Evolutionary conservation across 495 filamentous ascomycete genomes (phyloP).

Genomic region (Xylaria sp.): DNA sequence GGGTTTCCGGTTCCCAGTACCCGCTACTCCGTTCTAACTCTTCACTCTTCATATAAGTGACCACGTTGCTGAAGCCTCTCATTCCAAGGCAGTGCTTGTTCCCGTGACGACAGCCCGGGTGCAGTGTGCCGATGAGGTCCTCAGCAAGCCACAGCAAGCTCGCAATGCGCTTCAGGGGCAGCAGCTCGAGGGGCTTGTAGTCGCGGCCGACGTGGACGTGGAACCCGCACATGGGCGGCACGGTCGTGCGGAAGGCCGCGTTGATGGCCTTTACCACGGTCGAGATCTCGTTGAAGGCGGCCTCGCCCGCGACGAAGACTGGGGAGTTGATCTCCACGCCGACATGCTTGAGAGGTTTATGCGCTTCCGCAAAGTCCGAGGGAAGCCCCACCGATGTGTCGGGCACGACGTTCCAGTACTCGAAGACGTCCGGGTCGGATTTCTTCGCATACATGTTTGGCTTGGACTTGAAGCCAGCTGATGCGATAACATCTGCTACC

Average conservation of each 20-base stretch:
- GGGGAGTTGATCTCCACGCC: constrained; percentile 17
- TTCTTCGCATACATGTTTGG: background rate
- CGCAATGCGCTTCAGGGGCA: background rate
- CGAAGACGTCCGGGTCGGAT: background rate
- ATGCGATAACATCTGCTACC: background rate
- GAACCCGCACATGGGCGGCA: constrained; percentile 13
- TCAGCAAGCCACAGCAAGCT: constrained; percentile 12
- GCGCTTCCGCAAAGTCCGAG: background rate
- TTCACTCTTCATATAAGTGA: background rate
- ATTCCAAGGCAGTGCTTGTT: constrained; percentile 4
- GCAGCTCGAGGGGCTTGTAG: background rate
- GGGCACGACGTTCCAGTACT: constrained; percentile 5
- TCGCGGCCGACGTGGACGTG: constrained; percentile 14
- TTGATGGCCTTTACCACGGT: constrained; percentile 12
- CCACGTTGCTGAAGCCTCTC: background rate
- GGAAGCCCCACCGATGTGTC: background rate
- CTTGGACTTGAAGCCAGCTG: background rate
- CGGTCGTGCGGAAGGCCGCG: background rate
- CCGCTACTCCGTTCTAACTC: background rate
- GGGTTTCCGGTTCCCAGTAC: background rate
- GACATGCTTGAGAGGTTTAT: constrained; percentile 3
- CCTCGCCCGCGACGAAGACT: background rate
- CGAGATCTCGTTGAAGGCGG: constrained; percentile 5
- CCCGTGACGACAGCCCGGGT: constrained; percentile 11
- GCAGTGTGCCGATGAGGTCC: background rate